A percentile compares a stretch with the other conserved stretches of the same genome.
These are phyloP conservation scores for Dittrichia graveolens DNA, from an alignment of 129 eudicot genomes.

Conservation along the genomic window DNA sequence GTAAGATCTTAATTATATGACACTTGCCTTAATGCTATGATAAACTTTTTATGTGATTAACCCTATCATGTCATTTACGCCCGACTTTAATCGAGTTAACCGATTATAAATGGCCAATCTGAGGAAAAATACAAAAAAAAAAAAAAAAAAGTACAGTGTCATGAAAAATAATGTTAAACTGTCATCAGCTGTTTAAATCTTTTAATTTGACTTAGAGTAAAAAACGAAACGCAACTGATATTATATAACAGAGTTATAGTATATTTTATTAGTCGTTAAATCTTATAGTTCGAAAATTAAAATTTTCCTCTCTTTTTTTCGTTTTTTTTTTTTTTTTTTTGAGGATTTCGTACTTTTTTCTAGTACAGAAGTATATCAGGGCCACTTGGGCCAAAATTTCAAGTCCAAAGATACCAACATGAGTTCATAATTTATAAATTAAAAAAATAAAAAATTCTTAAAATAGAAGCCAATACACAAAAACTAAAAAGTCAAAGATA, in stretches of 20 bases:
- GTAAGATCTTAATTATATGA: no score
- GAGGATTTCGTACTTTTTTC: not conserved
- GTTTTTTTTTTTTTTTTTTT: not conserved
- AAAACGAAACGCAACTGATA: not conserved
- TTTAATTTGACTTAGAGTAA: not conserved
- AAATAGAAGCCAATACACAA: not conserved
- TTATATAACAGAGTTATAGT: not conserved
- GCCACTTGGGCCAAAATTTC: constrained; percentile 31
- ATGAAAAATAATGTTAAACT: no score
- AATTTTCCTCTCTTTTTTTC: not conserved
- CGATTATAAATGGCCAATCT: no score
- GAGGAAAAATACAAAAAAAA: no score
- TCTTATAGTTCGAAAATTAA: not conserved
- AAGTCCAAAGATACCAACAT: constrained; percentile 14
- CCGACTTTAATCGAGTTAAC: no score
- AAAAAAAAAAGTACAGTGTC: no score
- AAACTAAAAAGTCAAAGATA: not conserved
- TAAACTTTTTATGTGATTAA: no score
- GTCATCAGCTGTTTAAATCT: not conserved
- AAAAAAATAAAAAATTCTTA: not conserved
- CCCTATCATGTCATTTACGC: no score
- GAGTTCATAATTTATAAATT: not conserved
- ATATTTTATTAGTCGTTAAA: not conserved
- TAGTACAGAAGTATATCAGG: constrained; percentile 2
- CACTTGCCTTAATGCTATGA: no score